phyloP scores from a whole-genome alignment of 164 flowering plant genomes.

The Warburgia ugandensis region DNA sequence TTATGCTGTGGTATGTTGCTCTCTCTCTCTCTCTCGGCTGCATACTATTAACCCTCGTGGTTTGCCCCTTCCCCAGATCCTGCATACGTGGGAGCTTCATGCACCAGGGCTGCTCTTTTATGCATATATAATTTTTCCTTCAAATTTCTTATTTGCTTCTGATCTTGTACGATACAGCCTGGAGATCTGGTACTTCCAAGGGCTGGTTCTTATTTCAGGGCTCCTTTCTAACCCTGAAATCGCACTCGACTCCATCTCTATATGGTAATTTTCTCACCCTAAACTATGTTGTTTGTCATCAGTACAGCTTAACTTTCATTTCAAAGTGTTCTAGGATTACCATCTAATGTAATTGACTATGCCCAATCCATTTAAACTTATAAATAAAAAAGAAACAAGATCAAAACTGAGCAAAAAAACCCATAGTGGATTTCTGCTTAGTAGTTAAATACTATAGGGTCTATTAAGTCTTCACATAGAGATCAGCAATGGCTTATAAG shows the following conservation, averaged over 20 bases:
- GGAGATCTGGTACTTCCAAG: conserved; percentile 84
- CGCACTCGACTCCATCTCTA: conserved; percentile 64
- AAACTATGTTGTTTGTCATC: background rate
- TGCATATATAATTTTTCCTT: background rate
- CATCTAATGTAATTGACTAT: background rate
- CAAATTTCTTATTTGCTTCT: background rate
- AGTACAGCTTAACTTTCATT: background rate
- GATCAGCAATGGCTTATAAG: too few species aligned
- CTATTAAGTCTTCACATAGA: too few species aligned
- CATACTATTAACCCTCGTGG: too few species aligned
- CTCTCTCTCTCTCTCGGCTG: background rate
- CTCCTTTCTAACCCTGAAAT: conserved; percentile 59
- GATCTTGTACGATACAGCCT: conserved; percentile 28
- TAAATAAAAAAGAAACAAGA: background rate
- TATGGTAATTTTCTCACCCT: conserved; percentile 37
- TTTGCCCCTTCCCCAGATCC: too few species aligned
- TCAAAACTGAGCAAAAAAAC: background rate
- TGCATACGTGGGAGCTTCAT: background rate
- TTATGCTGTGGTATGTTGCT: conserved; percentile 55
- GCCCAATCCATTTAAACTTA: background rate
- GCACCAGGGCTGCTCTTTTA: background rate
- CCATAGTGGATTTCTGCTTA: background rate
- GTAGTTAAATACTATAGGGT: background rate
- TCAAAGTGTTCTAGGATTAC: background rate
- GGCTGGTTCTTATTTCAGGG: conserved; percentile 66